Evolutionary conservation across 495 filamentous ascomycete species (phyloP).

Genomic region (Chaetomium cochliodes): DNA sequence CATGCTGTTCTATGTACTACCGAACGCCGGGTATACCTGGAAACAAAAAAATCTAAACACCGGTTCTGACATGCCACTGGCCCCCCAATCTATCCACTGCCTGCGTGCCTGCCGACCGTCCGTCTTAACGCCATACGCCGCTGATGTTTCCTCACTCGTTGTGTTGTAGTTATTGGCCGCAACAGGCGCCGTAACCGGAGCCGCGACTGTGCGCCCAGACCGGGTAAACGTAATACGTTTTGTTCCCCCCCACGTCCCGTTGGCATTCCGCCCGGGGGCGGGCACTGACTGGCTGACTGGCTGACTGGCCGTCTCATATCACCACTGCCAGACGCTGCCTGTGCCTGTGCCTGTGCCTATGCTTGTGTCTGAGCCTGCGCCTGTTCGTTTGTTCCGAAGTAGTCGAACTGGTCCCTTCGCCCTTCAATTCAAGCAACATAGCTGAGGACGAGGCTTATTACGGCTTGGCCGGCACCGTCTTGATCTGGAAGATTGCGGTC

Average conservation of each 20-base stretch:
- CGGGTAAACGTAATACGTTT: no score
- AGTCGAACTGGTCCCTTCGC: no score
- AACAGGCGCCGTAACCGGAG: not conserved
- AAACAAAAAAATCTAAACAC: not conserved
- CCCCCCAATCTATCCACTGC: not conserved
- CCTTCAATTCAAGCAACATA: no score
- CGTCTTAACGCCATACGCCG: constrained; percentile 10
- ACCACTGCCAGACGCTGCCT: no score
- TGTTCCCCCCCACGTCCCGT: no score
- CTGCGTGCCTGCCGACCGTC: no score
- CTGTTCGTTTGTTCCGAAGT: no score
- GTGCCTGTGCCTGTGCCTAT: no score
- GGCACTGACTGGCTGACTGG: no score
- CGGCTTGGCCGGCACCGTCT: constrained; percentile 64
- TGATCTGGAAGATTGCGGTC: constrained; percentile 92
- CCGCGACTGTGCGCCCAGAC: not conserved
- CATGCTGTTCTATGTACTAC: not conserved
- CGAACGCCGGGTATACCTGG: not conserved
- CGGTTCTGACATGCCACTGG: not conserved
- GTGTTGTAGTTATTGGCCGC: not conserved
- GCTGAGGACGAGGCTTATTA: not conserved
- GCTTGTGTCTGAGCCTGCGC: no score
- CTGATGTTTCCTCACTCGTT: not conserved
- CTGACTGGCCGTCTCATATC: no score
- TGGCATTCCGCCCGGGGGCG: no score